Evolutionary conservation across 352 stramenopile genomes (phyloP).

Genomic region (Phytopythium aichiense): DNA sequence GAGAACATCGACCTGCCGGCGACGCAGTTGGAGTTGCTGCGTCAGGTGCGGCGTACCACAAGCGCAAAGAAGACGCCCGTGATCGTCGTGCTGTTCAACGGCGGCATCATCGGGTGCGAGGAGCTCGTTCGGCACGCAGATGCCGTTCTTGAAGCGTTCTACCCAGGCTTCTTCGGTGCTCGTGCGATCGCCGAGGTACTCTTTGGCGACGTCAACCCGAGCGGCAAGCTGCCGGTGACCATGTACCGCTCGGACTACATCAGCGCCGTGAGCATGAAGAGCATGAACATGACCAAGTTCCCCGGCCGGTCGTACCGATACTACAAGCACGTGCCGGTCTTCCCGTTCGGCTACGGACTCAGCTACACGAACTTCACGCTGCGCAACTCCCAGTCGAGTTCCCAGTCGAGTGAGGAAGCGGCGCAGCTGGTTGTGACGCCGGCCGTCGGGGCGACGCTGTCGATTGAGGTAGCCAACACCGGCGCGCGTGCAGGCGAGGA

Average conservation of each 20-base stretch:
- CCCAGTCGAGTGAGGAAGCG: conserved; percentile 1
- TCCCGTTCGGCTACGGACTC: conserved; percentile 88
- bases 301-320: conserved; percentile 91
- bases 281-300: conserved; percentile 89
- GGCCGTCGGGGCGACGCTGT: conserved; percentile 36
- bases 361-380: conserved; percentile 87
- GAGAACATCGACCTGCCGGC: conserved; percentile 65
- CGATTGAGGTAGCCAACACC: conserved; percentile 53
- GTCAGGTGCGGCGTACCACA: conserved; percentile 46
- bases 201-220: conserved; percentile 77
- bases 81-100: conserved; percentile 88
- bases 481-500: conserved; percentile 52
- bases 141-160: conserved; percentile 74
- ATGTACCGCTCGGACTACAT: conserved; percentile 85
- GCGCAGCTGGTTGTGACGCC: conserved; percentile 26
- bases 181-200: conserved; percentile 78
- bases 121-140: conserved; percentile 65
- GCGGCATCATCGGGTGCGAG: conserved; percentile 75
- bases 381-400: neutral
- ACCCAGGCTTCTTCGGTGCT: conserved; percentile 79
- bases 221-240: conserved; percentile 82
- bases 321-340: conserved; percentile 85
- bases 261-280: conserved; percentile 72
- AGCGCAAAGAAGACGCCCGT: conserved; percentile 32
- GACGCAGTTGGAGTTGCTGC: conserved; percentile 75